phyloP scores from a whole-genome alignment of 2,329 filamentous ascomycete genomes.

The Aspergillus bombycis region DNA sequence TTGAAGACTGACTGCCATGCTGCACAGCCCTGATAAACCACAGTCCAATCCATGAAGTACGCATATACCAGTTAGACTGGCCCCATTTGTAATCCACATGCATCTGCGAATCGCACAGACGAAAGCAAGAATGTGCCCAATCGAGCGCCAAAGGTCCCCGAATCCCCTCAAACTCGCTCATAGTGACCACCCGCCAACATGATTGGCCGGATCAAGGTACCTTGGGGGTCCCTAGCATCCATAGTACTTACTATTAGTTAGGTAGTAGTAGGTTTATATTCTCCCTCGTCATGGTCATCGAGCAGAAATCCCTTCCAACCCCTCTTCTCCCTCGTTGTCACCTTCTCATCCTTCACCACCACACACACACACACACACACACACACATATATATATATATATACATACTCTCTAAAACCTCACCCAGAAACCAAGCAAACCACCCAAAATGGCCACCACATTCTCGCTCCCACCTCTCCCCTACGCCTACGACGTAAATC shows the following conservation, averaged over 20 bases:
- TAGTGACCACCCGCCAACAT: background rate
- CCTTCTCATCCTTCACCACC: background rate
- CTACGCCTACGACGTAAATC: slow-evolving; percentile 69
- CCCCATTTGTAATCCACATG: background rate
- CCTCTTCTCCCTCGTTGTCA: background rate
- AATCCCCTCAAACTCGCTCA: slow-evolving; percentile 10
- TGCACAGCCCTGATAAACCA: too few relatives aligned
- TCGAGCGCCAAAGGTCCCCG: slow-evolving; percentile 12
- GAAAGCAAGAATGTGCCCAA: slow-evolving; percentile 11
- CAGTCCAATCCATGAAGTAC: too few relatives aligned
- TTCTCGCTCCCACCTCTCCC: slow-evolving; percentile 68
- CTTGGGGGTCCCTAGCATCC: slow-evolving; percentile 3
- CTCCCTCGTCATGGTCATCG: background rate
- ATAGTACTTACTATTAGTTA: too few relatives aligned
- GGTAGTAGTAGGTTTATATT: background rate
- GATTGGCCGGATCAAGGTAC: slow-evolving; percentile 10
- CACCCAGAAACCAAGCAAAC: background rate
- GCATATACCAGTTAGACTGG: background rate
- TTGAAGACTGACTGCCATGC: too few relatives aligned
- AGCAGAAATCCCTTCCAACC: background rate
- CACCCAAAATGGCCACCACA: slow-evolving; percentile 28
- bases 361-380: too few relatives aligned
- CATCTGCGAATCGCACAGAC: background rate
- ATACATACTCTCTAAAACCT: background rate
- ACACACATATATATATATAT: too few relatives aligned